Base-by-base conservation (phyloP, 768 basidiomycete species). In the Lentinula edodes region DNA sequence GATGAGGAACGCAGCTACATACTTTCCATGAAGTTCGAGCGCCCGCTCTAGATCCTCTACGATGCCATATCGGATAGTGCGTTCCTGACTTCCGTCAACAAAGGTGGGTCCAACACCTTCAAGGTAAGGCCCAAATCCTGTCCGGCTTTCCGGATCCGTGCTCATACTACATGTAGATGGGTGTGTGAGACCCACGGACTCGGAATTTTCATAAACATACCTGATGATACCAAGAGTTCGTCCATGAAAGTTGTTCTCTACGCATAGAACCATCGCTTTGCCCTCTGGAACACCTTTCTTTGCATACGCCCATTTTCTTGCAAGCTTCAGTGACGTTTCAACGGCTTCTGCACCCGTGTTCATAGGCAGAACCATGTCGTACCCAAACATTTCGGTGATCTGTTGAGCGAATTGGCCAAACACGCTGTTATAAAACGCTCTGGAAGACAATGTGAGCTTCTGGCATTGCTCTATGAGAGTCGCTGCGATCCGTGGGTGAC, bases 331-430 rank as follows among this genome's bases (percentile, higher is more conserved):
- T n/a, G 89, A 86, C 0, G 95, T 97, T 78, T 99, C 97, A 59
- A 98, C 97, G 7, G 97, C 97, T 70, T 99, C 97, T 0, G 95
- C 95, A 51, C 96, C 96, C 0, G 96, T 98, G 81, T 99, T 99
- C 95, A 98, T 97, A 23, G 96, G 95, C 8, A 98, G 80, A 1
- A 97, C 93, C 87, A 94, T 95, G 64, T 96, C 95, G 73, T 91
- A 98, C 12, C 88, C 89, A 69, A 96, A 94, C 75, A 91, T 83
- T 62, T 84, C 76, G 1, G 90, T 93, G 62, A 98, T 80, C 72
- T 86, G 83, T 76, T 91, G 81, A 1, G 95, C 93, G 72, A 95
- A 99, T n/a, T 78, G 81, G 0, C 94, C 95, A 66, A 99, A 92
- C 64, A 89, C 82, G 52, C 88, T 88, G 68, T 96, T 97, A 79